A percentile compares a stretch with the other conserved stretches of the same genome.
Conservation (phyloP, 306 rosid genomes). For the Inga oerstediana region DNA sequence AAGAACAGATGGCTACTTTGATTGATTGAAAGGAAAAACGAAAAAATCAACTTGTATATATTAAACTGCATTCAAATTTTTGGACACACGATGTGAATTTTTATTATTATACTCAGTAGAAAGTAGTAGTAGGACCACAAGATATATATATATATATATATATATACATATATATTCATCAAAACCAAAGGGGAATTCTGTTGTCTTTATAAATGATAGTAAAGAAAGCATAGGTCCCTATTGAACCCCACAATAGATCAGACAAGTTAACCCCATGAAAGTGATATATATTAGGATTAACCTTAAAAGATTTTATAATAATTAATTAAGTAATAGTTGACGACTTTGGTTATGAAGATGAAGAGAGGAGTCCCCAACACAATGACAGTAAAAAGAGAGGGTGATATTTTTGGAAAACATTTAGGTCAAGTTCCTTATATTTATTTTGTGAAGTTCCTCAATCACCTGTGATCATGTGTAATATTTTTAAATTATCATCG, state of each 20-base stretch:
- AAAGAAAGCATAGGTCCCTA: not conserved
- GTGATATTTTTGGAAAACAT: not conserved
- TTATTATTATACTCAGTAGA: not conserved
- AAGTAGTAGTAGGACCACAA: not conserved
- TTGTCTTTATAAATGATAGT: not conserved
- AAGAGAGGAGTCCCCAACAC: constrained; percentile 7
- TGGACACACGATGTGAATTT: not conserved
- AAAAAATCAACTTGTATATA: not conserved
- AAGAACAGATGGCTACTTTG: no score
- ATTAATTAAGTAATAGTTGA: not conserved
- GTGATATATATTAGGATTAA: not conserved
- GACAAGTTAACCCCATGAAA: not conserved
- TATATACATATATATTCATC: not conserved
- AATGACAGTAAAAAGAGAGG: not conserved
- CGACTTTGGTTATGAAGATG: not conserved
- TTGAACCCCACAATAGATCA: not conserved
- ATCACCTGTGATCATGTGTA: no score
- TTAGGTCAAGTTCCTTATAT: no score
- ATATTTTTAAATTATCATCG: no score
- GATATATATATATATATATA: not conserved
- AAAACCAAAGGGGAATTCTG: not conserved
- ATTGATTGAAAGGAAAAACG: no score
- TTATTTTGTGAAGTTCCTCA: no score
- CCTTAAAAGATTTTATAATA: not conserved
- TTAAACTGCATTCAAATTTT: not conserved